Percentiles rank a stretch among this genome's conserved stretches.
Conservation (phyloP, 2,329 filamentous ascomycete genomes). For the Fusarium sp. region DNA sequence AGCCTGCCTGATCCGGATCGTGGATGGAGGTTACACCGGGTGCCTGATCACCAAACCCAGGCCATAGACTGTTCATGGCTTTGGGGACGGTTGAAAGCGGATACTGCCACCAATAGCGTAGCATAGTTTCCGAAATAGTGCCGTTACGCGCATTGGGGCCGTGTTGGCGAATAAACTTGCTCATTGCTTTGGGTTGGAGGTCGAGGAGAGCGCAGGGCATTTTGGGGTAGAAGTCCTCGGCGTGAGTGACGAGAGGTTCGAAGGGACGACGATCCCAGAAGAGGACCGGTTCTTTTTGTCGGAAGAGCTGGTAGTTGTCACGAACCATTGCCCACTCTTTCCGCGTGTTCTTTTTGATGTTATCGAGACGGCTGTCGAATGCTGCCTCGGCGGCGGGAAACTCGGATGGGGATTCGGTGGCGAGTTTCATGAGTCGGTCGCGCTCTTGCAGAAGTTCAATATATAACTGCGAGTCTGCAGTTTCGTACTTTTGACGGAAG, state of each 20-base stretch:
- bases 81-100: constrained; percentile 58
- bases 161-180: constrained; percentile 61
- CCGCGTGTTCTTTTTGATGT: constrained; percentile 49
- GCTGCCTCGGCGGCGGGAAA: constrained; percentile 48
- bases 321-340: constrained; percentile 56
- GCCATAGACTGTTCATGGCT: constrained; percentile 65
- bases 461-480: constrained; percentile 40
- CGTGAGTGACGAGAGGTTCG: constrained; percentile 72
- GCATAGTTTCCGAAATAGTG: constrained; percentile 65
- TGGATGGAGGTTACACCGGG: constrained; percentile 61
- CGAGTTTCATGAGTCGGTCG: constrained; percentile 39
- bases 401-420: constrained; percentile 38
- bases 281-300: constrained; percentile 64
- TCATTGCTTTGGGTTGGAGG: constrained; percentile 69
- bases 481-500: constrained; percentile 44
- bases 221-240: constrained; percentile 75
- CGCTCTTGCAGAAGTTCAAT: constrained; percentile 52
- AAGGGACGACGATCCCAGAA: constrained; percentile 76
- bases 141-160: constrained; percentile 58
- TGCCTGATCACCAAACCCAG: constrained; percentile 68
- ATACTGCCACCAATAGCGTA: constrained; percentile 57
- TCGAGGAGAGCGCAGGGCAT: constrained; percentile 71
- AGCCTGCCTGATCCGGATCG: constrained; percentile 63
- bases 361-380: constrained; percentile 53
- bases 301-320: constrained; percentile 67